Conservation (phyloP, 169 alveolate species). For the Cyclospora cayetanensis region DNA sequence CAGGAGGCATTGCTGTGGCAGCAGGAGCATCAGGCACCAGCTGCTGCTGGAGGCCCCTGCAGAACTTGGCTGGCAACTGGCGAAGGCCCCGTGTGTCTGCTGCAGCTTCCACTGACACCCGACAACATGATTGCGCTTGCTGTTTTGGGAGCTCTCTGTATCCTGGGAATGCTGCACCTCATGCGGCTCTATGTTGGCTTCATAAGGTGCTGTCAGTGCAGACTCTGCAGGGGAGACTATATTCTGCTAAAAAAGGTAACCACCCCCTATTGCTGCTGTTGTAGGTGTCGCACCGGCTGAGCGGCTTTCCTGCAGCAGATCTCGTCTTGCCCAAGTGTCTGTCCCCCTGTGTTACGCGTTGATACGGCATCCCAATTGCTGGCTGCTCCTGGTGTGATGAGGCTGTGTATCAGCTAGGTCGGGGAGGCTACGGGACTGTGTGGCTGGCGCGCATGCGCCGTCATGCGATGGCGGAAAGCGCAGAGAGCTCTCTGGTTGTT, state of each 20-base stretch:
- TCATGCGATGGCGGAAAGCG: neutral
- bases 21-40: too few species aligned
- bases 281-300: neutral
- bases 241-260: neutral
- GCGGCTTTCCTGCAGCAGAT: neutral
- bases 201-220: constrained; percentile 49
- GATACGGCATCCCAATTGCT: neutral
- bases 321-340: neutral
- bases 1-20: too few species aligned
- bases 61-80: neutral
- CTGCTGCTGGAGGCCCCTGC: neutral
- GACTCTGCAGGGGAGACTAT: constrained; percentile 62
- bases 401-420: constrained; percentile 42
- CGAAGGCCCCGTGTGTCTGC: neutral
- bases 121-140: constrained; percentile 14
- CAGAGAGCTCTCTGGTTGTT: constrained; percentile 21
- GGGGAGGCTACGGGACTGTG: constrained; percentile 72
- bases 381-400: neutral
- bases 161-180: constrained; percentile 2
- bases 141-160: constrained; percentile 23
- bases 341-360: neutral
- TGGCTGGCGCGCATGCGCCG: neutral
- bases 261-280: neutral
- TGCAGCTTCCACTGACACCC: constrained; percentile 31
- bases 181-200: neutral